These are phyloP conservation scores for Trichosanthes cucumerina DNA, from an alignment of 306 rosid species.

Conservation along the genomic window DNA sequence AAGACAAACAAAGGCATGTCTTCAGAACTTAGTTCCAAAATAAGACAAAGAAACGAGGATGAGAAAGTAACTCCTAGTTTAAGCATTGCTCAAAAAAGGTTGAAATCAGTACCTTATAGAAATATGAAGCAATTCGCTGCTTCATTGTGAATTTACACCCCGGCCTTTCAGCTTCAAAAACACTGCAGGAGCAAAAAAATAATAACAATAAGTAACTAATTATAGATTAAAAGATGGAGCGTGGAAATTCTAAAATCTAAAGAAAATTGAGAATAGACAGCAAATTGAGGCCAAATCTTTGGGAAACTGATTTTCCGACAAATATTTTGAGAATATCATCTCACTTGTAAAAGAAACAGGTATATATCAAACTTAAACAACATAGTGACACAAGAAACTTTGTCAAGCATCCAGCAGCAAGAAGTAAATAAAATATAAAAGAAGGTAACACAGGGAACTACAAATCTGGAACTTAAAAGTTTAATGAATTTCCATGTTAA, in stretches of 20 bases:
- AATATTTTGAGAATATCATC: background rate
- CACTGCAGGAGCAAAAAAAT: slow-evolving; percentile 44
- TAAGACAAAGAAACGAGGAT: background rate
- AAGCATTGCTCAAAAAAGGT: background rate
- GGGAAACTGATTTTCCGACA: background rate
- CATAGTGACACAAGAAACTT: background rate
- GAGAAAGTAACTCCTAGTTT: background rate
- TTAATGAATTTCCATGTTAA: background rate
- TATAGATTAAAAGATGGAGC: background rate
- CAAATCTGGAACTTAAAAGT: background rate
- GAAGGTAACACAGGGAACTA: background rate
- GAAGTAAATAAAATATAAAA: slow-evolving; percentile 8
- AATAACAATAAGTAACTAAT: background rate
- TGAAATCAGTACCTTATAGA: slow-evolving; percentile 53
- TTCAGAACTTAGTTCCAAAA: background rate
- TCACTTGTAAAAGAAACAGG: background rate
- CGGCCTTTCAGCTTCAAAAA: slow-evolving; percentile 88
- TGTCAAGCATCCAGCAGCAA: background rate
- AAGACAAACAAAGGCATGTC: background rate
- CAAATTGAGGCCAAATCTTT: background rate
- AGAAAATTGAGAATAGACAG: background rate
- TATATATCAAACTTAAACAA: background rate
- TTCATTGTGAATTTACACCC: slow-evolving; percentile 59
- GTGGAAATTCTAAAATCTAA: background rate
- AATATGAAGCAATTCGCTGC: slow-evolving; percentile 73